Evolutionary conservation across 306 rosid genomes (phyloP).

Genomic region (Castanea crenata): DNA sequence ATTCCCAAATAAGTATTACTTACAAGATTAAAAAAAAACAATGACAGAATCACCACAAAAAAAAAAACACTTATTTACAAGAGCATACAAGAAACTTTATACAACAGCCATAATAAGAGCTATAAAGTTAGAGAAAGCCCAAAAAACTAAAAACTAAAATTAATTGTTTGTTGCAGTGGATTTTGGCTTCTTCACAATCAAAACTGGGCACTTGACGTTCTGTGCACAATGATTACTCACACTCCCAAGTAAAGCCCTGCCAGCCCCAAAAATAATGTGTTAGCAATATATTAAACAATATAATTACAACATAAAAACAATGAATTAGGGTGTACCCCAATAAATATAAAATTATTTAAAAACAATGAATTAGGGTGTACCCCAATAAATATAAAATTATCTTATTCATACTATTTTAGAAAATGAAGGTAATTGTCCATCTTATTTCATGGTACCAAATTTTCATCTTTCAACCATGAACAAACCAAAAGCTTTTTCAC

Average conservation of each 20-base stretch:
- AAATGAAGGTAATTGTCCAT: no score
- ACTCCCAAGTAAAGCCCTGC: slow-evolving; percentile 90
- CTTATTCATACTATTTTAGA: no score
- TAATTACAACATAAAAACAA: no score
- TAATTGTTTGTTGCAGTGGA: slow-evolving; percentile 16
- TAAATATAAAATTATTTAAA: no score
- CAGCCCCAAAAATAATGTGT: background rate
- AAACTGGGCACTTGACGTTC: slow-evolving; percentile 73
- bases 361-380: no score
- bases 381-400: no score
- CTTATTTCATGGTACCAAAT: no score
- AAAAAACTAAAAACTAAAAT: background rate
- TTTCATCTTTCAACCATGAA: no score
- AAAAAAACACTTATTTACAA: background rate
- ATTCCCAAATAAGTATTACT: background rate
- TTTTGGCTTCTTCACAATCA: slow-evolving; percentile 89
- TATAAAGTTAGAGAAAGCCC: no score
- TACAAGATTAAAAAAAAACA: background rate
- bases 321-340: no score
- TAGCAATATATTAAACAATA: no score
- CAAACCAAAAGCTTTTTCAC: no score
- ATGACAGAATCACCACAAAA: background rate
- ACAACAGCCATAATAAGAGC: background rate
- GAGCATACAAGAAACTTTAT: background rate
- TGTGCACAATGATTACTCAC: slow-evolving; percentile 88